Base-by-base conservation (phyloP, 768 basidiomycete genomes). In the Leccinum boreale region DNA sequence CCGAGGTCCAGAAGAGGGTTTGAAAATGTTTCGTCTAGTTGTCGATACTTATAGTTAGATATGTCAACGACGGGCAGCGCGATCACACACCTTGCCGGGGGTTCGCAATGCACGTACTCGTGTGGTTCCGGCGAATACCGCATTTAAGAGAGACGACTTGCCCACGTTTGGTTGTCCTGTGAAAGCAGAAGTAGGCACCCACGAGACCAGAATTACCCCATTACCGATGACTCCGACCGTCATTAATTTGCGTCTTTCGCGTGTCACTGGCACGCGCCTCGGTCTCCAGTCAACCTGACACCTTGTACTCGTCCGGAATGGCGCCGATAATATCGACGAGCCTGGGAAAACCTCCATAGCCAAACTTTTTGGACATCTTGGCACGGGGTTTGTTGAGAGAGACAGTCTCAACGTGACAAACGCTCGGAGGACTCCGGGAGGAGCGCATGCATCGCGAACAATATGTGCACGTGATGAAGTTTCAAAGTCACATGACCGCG, bases 271-370 rank as follows among this genome's bases (percentile, higher is more conserved):
- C 24, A 24, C 28, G 9, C 28, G 28, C 28, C 28, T 28, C 28
- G 28, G 9, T 28, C 28, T 28, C 29, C 29, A 29, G 29, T 29
- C 9, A 10, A 29, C 10, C 10, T 29, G 29, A 29, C 28, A 29
- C 89, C 64, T 93, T 93, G 77, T 95, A 94, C 55, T 97, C 95
- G 71, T 98, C 95, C 17, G 97, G 97, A 51, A 98, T 96, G 39
- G 97, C 97, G 61, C 92, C 92, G 74, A 99, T 94, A 67, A 99
- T 98, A 72, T 99, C 97, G 47, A 98, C 96, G 19, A 99, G 81
- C 48, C 97, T 75, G 0, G 97, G 97, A 0, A 96, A 89, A 33
- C 91, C 91, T 35, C 89, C 86, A 65, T 86, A 89, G 5, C 84
- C 86, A 70, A 86, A 87, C 73, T 94, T 94, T 78, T 98, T 98